These are phyloP conservation scores for Chaetomium fimeti DNA, from an alignment of 495 filamentous ascomycete genomes.

Conservation along the genomic window DNA sequence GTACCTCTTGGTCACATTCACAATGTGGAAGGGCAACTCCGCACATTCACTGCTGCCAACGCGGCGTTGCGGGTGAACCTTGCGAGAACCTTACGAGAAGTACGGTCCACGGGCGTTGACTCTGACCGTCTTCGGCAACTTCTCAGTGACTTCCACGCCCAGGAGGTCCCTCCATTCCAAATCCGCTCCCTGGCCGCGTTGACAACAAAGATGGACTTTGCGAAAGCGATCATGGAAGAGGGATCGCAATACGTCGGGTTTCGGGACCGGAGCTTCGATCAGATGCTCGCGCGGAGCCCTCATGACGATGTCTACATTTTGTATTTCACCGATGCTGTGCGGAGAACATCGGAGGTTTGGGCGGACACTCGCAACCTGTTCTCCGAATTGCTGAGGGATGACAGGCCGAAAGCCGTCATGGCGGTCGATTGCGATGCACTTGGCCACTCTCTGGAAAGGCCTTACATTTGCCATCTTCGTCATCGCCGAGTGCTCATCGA, in stretches of 20 bases:
- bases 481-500: conserved; percentile 18
- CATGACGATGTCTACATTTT: not conserved
- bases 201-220: not conserved
- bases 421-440: not conserved
- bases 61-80: not conserved
- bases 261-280: not conserved
- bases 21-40: not conserved
- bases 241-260: not conserved
- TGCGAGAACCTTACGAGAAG: not conserved
- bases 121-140: not conserved
- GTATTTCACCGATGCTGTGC: not conserved
- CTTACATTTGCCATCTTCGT: conserved; percentile 26
- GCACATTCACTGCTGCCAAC: not conserved
- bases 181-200: not conserved
- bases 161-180: not conserved
- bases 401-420: not conserved
- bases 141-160: not conserved
- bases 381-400: not conserved
- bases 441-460: conserved; percentile 1
- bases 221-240: not conserved
- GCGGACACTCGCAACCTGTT: not conserved
- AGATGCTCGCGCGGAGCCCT: not conserved
- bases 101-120: not conserved
- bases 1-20: not conserved
- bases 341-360: not conserved